These are phyloP conservation scores for Metschnikowia anglica DNA, from an alignment of 805 yeast genomes.

Conservation along the genomic window DNA sequence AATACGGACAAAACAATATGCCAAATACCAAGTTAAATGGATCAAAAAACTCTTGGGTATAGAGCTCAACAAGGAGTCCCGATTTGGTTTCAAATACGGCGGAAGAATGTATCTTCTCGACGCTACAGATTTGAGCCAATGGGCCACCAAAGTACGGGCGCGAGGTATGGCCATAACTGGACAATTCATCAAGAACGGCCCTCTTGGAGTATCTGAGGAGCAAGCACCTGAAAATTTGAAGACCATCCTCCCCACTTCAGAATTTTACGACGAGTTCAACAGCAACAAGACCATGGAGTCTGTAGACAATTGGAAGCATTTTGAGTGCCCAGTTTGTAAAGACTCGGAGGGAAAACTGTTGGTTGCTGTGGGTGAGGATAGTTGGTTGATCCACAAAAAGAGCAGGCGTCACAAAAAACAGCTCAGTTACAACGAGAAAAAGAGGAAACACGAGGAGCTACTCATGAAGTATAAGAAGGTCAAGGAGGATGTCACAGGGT, in stretches of 20 bases:
- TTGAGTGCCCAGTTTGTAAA: conserved; percentile 62
- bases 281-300: conserved; percentile 42
- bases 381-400: conserved; percentile 64
- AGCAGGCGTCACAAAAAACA: conserved; percentile 69
- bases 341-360: conserved; percentile 54
- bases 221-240: conserved; percentile 31
- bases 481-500: no score
- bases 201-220: conserved; percentile 23
- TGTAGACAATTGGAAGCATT: conserved; percentile 61
- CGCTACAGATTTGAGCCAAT: conserved; percentile 66
- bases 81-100: conserved; percentile 51
- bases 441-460: conserved; percentile 53
- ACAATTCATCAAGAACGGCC: conserved; percentile 32
- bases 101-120: conserved; percentile 68
- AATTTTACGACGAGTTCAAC: conserved; percentile 21
- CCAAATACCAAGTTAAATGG: conserved; percentile 89
- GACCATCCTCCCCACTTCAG: conserved; percentile 28
- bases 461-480: conserved; percentile 18
- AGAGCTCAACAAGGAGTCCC: conserved; percentile 51
- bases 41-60: conserved; percentile 67
- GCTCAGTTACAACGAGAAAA: conserved; percentile 46
- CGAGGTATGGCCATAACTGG: conserved; percentile 55
- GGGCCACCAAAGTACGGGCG: conserved; percentile 57
- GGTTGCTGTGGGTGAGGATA: conserved; percentile 70
- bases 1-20: conserved; percentile 78